Evolutionary conservation across 2,329 filamentous ascomycete genomes (phyloP).

Genomic region (Graphilbum sp.): DNA sequence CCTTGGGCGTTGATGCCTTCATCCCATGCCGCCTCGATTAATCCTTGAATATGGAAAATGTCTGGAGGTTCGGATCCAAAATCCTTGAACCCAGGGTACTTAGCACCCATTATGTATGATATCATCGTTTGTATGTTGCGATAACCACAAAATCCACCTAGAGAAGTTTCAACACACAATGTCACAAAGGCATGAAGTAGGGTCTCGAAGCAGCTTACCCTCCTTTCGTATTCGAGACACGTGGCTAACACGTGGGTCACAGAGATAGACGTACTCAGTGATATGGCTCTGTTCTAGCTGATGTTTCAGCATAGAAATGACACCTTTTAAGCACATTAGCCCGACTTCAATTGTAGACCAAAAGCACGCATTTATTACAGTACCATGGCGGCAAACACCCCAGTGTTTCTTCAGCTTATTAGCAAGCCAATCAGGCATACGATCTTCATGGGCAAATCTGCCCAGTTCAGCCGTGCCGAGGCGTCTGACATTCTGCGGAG

Average conservation of each 20-base stretch:
- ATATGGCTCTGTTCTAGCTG: constrained; percentile 47
- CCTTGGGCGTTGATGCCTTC: constrained; percentile 61
- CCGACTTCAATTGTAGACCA: constrained; percentile 13
- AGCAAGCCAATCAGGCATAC: constrained; percentile 57
- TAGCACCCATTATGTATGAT: constrained; percentile 54
- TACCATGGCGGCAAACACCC: constrained; percentile 36
- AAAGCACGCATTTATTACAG: constrained; percentile 20
- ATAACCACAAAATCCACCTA: constrained; percentile 85
- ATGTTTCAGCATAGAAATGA: constrained; percentile 45
- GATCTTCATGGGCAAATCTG: constrained; percentile 53
- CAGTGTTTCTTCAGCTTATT: constrained; percentile 43
- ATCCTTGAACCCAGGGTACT: constrained; percentile 36
- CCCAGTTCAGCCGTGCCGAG: constrained; percentile 47
- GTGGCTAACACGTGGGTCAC: constrained; percentile 58
- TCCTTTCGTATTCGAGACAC: constrained; percentile 69
- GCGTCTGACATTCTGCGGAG: too few species aligned
- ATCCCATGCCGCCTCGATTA: constrained; percentile 82
- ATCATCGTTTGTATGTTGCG: constrained; percentile 86
- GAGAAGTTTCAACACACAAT: not conserved
- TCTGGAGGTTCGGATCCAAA: constrained; percentile 51
- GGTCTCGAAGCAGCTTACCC: constrained; percentile 21
- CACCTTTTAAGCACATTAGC: constrained; percentile 20
- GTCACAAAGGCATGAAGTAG: not conserved
- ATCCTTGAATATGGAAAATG: constrained; percentile 69
- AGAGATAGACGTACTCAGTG: constrained; percentile 62